Percentiles rank a stretch among this genome's conserved stretches.
These are phyloP conservation scores for Fusarium austroafricanum DNA, from an alignment of 2,329 filamentous ascomycete species.

Conservation along the genomic window DNA sequence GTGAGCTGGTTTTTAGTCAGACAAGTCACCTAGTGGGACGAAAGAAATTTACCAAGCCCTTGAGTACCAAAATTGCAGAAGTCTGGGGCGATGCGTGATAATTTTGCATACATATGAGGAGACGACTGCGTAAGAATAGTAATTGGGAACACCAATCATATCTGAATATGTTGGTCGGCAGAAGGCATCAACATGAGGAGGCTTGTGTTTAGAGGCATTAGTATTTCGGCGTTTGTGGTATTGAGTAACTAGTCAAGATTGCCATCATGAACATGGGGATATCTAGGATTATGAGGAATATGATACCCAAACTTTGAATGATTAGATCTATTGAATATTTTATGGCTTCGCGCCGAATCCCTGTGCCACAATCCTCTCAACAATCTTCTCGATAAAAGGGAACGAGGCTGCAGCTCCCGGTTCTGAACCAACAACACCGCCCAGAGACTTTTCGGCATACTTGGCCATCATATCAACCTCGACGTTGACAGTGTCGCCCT, in stretches of 20 bases:
- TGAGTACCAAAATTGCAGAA: slow-evolving; percentile 78
- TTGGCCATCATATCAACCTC: slow-evolving; percentile 92
- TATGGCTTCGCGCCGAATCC: slow-evolving; percentile 51
- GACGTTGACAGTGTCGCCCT: slow-evolving; percentile 86
- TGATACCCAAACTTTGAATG: slow-evolving; percentile 39
- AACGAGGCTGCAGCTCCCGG: slow-evolving; percentile 61
- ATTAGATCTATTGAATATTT: slow-evolving; percentile 17
- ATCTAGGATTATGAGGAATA: slow-evolving; percentile 21
- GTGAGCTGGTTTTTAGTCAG: slow-evolving; percentile 68
- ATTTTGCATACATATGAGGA: neutral
- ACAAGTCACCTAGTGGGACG: slow-evolving; percentile 71
- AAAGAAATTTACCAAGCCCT: slow-evolving; percentile 73
- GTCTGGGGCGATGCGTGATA: slow-evolving; percentile 71
- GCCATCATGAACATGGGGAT: neutral
- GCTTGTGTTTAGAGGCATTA: neutral
- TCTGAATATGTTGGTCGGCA: neutral
- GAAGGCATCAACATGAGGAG: neutral
- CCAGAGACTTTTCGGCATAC: slow-evolving; percentile 90
- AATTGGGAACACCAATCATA: neutral
- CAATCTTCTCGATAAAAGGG: slow-evolving; percentile 76
- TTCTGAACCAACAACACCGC: slow-evolving; percentile 71
- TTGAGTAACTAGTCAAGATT: neutral
- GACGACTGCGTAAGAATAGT: neutral
- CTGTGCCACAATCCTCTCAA: slow-evolving; percentile 79
- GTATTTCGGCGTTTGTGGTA: neutral